phyloP scores from a whole-genome alignment of 2,329 filamentous ascomycete genomes.

The Colletotrichum aenigma region DNA sequence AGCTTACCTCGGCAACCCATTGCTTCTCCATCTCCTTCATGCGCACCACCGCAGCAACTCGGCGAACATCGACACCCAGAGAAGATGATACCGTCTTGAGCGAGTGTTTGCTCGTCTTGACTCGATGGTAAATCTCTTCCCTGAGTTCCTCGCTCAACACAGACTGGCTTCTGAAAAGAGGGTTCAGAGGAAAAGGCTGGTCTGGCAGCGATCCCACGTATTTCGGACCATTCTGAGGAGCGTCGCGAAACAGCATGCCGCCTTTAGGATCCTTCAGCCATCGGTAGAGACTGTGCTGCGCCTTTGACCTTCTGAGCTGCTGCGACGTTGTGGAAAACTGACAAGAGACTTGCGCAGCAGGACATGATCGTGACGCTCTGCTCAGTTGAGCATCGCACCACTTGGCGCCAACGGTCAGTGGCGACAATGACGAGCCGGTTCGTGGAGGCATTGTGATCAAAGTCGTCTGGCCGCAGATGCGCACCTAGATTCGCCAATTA shows the following conservation, averaged over 20 bases:
- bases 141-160: constrained; percentile 77
- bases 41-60: constrained; percentile 84
- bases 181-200: constrained; percentile 77
- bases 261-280: constrained; percentile 32
- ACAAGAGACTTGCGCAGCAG: constrained; percentile 16
- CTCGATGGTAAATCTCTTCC: constrained; percentile 74
- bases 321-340: constrained; percentile 45
- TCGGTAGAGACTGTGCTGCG: constrained; percentile 39
- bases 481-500: not conserved
- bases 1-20: constrained; percentile 75
- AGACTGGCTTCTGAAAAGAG: constrained; percentile 69
- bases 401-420: constrained; percentile 7
- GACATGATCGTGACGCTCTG: not conserved
- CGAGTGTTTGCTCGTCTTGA: constrained; percentile 69
- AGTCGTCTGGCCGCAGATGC: constrained; percentile 3
- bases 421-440: constrained; percentile 8
- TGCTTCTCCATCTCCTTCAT: constrained; percentile 86
- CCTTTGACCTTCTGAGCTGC: constrained; percentile 39
- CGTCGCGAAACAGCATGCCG: constrained; percentile 19
- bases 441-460: constrained; percentile 7
- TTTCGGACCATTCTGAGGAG: constrained; percentile 26
- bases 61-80: constrained; percentile 78
- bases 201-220: constrained; percentile 43
- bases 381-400: constrained; percentile 3
- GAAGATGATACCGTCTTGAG: constrained; percentile 80